A percentile compares a stretch with the other conserved stretches of the same genome.
Conservation (phyloP, 2,329 filamentous ascomycete species). For the Neoarthrinium moseri region DNA sequence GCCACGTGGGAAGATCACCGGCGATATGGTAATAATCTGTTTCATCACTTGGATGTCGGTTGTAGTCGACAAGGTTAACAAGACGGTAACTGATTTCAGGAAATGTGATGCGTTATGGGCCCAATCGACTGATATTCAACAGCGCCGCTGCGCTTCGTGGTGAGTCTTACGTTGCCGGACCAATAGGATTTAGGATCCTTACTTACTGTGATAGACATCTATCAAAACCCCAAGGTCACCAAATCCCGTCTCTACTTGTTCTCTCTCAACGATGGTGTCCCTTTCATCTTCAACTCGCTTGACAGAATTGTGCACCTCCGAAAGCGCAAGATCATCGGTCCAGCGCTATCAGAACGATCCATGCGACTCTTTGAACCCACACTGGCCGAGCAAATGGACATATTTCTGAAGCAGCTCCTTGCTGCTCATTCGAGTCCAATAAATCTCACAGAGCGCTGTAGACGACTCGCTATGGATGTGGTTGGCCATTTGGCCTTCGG, state of each 20-base stretch:
- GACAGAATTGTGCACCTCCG: constrained; percentile 2
- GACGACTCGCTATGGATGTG: constrained; percentile 17
- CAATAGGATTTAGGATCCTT: neutral
- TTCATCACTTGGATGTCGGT: neutral
- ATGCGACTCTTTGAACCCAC: constrained; percentile 7
- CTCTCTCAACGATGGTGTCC: constrained; percentile 8
- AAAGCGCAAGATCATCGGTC: constrained; percentile 7
- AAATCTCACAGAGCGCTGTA: constrained; percentile 13
- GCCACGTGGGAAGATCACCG: neutral
- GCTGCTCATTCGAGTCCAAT: constrained; percentile 10
- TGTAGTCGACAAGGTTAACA: too few species aligned
- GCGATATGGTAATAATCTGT: neutral
- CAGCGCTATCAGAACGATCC: constrained; percentile 4
- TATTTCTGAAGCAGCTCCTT: constrained; percentile 8
- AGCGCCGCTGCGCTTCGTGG: constrained; percentile 13
- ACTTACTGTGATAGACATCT: constrained; percentile 15
- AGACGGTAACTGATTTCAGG: constrained; percentile 8
- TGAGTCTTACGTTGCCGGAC: neutral
- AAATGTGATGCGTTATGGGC: constrained; percentile 15
- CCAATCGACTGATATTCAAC: constrained; percentile 19
- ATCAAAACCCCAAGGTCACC: constrained; percentile 15
- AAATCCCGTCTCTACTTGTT: constrained; percentile 17
- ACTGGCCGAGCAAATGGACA: constrained; percentile 1
- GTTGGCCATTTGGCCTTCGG: constrained; percentile 18
- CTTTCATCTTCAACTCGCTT: constrained; percentile 9